A percentile compares a stretch with the other conserved stretches of the same genome.
These are phyloP conservation scores for Termitomyces sp. DNA, from an alignment of 768 basidiomycete genomes.

Conservation along the genomic window DNA sequence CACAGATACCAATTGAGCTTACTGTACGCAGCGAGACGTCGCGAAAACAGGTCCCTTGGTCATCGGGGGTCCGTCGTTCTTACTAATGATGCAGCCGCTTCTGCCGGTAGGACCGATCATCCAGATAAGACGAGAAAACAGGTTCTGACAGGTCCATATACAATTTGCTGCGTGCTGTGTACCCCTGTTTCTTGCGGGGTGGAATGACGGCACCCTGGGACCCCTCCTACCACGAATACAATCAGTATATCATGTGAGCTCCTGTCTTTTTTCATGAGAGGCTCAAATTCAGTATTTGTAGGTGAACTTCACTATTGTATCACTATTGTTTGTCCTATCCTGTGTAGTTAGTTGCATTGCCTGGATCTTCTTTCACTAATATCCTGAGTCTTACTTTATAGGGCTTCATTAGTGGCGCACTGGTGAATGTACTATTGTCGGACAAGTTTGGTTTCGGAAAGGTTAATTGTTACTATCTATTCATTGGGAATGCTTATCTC, in stretches of 20 bases:
- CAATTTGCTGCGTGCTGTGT: slow-evolving; percentile 55
- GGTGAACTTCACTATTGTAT: slow-evolving; percentile 35
- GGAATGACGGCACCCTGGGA: slow-evolving; percentile 9
- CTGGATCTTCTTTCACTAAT: background rate
- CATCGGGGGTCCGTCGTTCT: background rate
- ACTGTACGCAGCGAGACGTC: slow-evolving; percentile 3
- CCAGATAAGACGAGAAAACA: slow-evolving; percentile 17
- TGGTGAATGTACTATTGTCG: slow-evolving; percentile 24
- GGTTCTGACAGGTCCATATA: slow-evolving; percentile 22
- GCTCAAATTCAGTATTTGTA: slow-evolving; percentile 4
- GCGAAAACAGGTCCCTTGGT: slow-evolving; percentile 9
- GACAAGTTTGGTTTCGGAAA: slow-evolving; percentile 26
- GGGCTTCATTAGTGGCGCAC: slow-evolving; percentile 26
- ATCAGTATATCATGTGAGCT: background rate
- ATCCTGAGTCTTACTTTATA: background rate
- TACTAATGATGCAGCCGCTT: background rate
- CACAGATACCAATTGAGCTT: slow-evolving; percentile 8
- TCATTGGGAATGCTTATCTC: background rate
- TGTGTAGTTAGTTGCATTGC: slow-evolving; percentile 19
- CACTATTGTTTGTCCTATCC: slow-evolving; percentile 37
- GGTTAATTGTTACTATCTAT: slow-evolving; percentile 12
- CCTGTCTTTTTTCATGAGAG: background rate
- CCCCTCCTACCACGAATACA: slow-evolving; percentile 9
- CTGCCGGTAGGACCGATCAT: background rate
- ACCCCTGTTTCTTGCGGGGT: slow-evolving; percentile 41